Evolutionary conservation across 345 rosid species (phyloP).

Genomic region (Moricandia arvensis): DNA sequence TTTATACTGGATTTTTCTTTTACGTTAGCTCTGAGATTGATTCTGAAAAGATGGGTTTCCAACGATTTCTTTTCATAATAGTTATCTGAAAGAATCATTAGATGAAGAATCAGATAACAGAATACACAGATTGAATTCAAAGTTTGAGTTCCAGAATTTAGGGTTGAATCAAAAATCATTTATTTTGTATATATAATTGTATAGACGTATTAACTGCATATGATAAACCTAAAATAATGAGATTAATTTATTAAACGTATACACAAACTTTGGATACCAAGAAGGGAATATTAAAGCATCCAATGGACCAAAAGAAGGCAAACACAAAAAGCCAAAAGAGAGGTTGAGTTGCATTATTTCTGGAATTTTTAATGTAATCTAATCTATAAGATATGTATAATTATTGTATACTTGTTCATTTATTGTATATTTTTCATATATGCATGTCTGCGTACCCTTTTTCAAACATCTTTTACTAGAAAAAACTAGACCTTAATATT

Average conservation of each 20-base stretch:
- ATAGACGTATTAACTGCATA: neutral
- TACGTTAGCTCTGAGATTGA: neutral
- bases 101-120: neutral
- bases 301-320: conserved; percentile 35
- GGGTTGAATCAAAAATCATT: neutral
- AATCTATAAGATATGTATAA: conserved; percentile 24
- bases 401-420: conserved; percentile 26
- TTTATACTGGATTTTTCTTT: neutral
- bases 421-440: neutral
- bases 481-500: neutral
- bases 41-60: neutral
- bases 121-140: neutral
- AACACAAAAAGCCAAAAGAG: conserved; percentile 52
- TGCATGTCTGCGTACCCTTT: neutral
- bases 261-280: conserved; percentile 7
- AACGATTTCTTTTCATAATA: neutral
- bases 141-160: neutral
- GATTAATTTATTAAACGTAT: neutral
- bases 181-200: neutral
- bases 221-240: neutral
- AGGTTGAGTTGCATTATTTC: conserved; percentile 45
- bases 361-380: conserved; percentile 24
- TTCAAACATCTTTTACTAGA: neutral
- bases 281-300: conserved; percentile 3
- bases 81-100: neutral